Evolutionary conservation across 371 early-diverging fungal species (phyloP), one percentile per base, ranked within the genome.

Genomic region (Gilbertella persicaria): DNA sequence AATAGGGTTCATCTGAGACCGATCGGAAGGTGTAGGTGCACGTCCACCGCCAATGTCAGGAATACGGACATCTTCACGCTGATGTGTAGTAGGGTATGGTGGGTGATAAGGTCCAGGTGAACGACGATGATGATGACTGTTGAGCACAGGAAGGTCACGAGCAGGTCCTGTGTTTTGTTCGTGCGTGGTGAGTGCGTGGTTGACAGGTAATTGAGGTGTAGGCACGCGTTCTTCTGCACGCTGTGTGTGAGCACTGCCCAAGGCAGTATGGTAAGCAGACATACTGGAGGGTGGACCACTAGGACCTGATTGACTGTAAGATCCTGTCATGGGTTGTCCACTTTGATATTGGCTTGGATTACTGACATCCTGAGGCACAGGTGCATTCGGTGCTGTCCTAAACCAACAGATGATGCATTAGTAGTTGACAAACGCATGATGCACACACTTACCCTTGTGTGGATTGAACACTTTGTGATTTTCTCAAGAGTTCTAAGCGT

Each of bases 351-450:
- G 76, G 25, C 68, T 72, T n/a, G 76, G 76, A 42, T 76, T 76
- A 37, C 79, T 83, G 40, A 84, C 81, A 61, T 84, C 87, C 53
- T 81, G 84, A 28, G 84, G 86, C 4, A 73, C 73, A 26, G 84
- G 83, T 19, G 80, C 84, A 44, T 67, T 75, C 5, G 33, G 8
- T 2, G 33, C 8, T 8, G 33, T n/a, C n/a, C n/a, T n/a, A n/a
- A n/a, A n/a, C n/a, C n/a, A n/a, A n/a, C n/a, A n/a, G 37, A 29
- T 12, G 12, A 21, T 13, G 14, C 20, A 17, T 17, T 23, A 26
- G 19, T 20, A 16, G 30, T 20, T 45, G 52, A n/a, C n/a, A n/a
- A n/a, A n/a, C n/a, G n/a, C n/a, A n/a, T n/a, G n/a, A n/a, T n/a
- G n/a, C n/a, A n/a, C n/a, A n/a, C n/a, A n/a, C n/a, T n/a, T n/a